Base-by-base conservation (phyloP, 2,329 filamentous ascomycete genomes). In the Cercospora sp. region DNA sequence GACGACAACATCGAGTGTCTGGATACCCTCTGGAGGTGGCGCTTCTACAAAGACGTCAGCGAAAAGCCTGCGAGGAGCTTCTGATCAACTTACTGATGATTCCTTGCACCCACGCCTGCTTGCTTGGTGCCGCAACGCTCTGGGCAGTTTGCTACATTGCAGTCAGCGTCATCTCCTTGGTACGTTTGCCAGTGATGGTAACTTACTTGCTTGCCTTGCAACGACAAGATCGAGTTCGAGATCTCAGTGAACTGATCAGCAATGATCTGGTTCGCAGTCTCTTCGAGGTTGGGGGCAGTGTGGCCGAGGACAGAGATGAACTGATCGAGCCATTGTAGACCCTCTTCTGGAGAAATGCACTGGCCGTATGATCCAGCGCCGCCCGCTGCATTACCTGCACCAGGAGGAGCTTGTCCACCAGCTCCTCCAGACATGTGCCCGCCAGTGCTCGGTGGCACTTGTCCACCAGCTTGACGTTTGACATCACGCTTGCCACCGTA, bases 141-240 rank as follows among this genome's bases (percentile, higher is more conserved):
- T 70, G 55, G 30, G 32, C 49, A 24, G 45, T 57, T 18, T 61
- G 57, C 66, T 67, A 18, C 1, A 16, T 1, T 34, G 5, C n/a
- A 13, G 34, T 30, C 13, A 61, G 10, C 9, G 24, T 18, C 45
- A 30, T 62, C 40, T 21, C 18, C 18, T 21, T 21, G 18, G 18
- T 21, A 21, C 18, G 18, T 21, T 21, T 21, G 18, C 18, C 18
- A 21, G 18, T 21, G 18, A 21, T 21, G 18, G 18, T 21, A 21
- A 21, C 18, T 21, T 51, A 68, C 66, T 2, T 57, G 37, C 26
- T 67, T 53, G 12, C 64, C 66, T 28, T 69, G 55, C 7, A 72
- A 37, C 18, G 68, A 69, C 13, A 59, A 37, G 43, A 72, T 70
- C 40, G 68, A 72, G 61, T 68, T 67, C 32, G 68, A 70, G 32